Base-by-base conservation (phyloP, 2,329 filamentous ascomycete genomes). In the Celoporthe dispersa region DNA sequence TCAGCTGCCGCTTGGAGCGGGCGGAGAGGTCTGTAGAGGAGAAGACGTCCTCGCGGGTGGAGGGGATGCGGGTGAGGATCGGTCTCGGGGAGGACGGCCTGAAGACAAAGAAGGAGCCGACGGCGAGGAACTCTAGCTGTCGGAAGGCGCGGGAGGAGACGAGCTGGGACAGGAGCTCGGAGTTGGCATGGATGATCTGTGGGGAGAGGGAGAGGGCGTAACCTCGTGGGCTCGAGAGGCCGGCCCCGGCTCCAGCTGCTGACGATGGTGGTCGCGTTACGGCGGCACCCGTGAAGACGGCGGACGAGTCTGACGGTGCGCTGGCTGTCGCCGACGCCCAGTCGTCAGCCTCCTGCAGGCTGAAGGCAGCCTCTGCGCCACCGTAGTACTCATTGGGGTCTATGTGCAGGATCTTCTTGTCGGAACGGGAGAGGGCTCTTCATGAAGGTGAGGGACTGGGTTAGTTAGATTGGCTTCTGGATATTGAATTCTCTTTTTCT, bases 1-100 rank as follows among this genome's bases (percentile, higher is more conserved):
- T 97, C 76, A 98, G 81, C 12, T 88, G 87, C 67, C 95, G 90
- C 82, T 98, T 98, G 7, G 93, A 90, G 73, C 92, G 91, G 74
- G 92, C 86, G 61, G 93, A 89, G 69, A 98, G 92, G 33, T 86
- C 85, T 48, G 88, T 88, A 78, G 94, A 91, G 63, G 91, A 88
- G 79, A 98, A 98, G 60, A 98, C 89, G 81, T 98, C 95, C 81
- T 99, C 95, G 74, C 95, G 89, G 37, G 92, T 94, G 73, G 92
- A 94, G 0, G 96, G 95, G 65, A 98, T 92, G 69, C 92, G 91
- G 66, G 86, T 83, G 48, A 97, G 82, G 11, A 75, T 75, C 16
- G 80, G 75, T 55, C 75, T 76, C 51, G 77, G 64, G 1, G 76
- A 73, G n/a, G 77, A 37, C 0, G 80, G 76, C 70, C 86, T 83